A percentile compares a stretch with the other conserved stretches of the same genome.
Evolutionary conservation across 805 yeast genomes (phyloP).

Genomic region (Scheffersomyces ergatensis): DNA sequence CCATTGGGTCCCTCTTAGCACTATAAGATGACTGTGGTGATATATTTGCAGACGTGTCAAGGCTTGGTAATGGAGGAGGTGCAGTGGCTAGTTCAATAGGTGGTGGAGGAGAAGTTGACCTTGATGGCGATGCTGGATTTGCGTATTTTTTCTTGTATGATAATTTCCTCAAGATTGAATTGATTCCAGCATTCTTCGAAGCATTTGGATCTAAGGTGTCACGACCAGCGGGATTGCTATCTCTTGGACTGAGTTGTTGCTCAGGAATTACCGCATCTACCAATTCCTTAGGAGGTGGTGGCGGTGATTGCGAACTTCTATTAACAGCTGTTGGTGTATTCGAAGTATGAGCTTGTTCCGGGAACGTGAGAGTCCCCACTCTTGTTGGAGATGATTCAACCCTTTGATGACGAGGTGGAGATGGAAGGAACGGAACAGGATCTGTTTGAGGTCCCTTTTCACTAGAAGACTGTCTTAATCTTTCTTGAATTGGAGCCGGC

Average conservation of each 20-base stretch:
- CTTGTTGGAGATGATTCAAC: neutral
- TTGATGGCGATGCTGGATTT: conserved; percentile 10
- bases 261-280: conserved; percentile 15
- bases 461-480: neutral
- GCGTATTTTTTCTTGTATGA: conserved; percentile 29
- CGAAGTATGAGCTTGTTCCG: conserved; percentile 41
- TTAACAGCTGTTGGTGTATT: conserved; percentile 12
- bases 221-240: conserved; percentile 9
- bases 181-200: conserved; percentile 25
- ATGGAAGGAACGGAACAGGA: neutral
- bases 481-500: conserved; percentile 1
- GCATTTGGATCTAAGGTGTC: conserved; percentile 36
- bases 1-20: conserved; percentile 36
- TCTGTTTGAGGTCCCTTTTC: neutral
- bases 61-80: conserved; percentile 9
- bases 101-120: conserved; percentile 2
- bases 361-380: conserved; percentile 19
- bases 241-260: conserved; percentile 28
- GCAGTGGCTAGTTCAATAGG: neutral
- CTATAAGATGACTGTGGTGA: conserved; percentile 9
- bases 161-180: conserved; percentile 34
- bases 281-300: conserved; percentile 7
- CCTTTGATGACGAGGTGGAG: neutral
- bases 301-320: conserved; percentile 10
- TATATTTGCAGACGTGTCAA: conserved; percentile 8